Conservation (phyloP, 2,329 filamentous ascomycete species). For the Fusarium floridanum region DNA sequence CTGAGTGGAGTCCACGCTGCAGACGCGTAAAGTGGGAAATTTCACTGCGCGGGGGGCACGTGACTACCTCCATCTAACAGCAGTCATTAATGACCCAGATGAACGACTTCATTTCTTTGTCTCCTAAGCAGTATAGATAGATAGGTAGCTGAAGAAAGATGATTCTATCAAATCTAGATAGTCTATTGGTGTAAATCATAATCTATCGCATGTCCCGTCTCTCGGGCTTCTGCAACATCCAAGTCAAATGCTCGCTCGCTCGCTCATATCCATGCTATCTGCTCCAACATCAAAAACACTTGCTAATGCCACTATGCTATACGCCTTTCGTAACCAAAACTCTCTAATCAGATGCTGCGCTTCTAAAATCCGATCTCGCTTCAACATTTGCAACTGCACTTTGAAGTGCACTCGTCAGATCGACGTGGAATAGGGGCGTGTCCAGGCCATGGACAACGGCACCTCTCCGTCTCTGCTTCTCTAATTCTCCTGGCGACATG, state of each 20-base stretch:
- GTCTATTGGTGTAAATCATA: not conserved
- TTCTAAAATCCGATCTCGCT: conserved; percentile 57
- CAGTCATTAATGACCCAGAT: not conserved
- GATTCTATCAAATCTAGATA: not conserved
- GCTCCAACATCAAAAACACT: not conserved
- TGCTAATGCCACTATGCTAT: not conserved
- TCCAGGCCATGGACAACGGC: conserved; percentile 88
- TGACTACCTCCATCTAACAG: conserved; percentile 8
- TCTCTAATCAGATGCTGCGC: conserved; percentile 5
- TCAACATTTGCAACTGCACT: conserved; percentile 86
- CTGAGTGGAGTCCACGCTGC: not conserved
- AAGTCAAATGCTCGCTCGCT: conserved; percentile 12
- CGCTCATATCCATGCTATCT: conserved; percentile 6
- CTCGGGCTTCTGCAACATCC: not conserved
- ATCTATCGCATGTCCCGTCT: not conserved
- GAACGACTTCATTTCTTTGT: not conserved
- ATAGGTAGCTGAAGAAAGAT: not conserved
- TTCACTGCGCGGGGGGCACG: conserved; percentile 24
- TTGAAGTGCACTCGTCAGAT: conserved; percentile 89
- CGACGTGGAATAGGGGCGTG: conserved; percentile 92
- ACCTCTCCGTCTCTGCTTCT: conserved; percentile 60
- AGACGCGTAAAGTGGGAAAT: conserved; percentile 29
- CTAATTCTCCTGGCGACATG: conserved; percentile 44
- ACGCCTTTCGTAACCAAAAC: not conserved
- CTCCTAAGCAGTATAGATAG: not conserved